These are phyloP conservation scores for Globisporangium iwayamae DNA, from an alignment of 352 stramenopile species.

Conservation along the genomic window DNA sequence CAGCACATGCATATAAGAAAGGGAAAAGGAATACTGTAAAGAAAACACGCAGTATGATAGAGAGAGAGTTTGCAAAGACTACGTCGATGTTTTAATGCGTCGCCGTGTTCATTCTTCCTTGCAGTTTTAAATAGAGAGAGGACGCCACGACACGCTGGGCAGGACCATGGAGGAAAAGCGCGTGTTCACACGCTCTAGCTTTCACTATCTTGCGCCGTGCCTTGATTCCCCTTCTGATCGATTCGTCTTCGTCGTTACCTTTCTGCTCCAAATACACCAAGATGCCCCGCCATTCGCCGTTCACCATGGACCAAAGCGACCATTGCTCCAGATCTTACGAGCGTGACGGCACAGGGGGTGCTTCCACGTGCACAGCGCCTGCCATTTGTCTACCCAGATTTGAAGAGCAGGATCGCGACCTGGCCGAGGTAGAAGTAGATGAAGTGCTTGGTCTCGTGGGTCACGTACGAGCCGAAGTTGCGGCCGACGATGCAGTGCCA, in stretches of 20 bases:
- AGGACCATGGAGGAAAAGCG: no score
- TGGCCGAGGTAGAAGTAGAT: conserved; percentile 96
- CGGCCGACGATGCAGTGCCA: conserved; percentile 95
- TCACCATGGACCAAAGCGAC: conserved; percentile 1
- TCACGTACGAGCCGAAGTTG: conserved; percentile 94
- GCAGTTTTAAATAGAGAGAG: conserved; percentile 13
- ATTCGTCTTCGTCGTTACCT: neutral
- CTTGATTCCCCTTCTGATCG: conserved; percentile 4
- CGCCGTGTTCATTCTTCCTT: neutral
- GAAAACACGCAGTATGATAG: neutral
- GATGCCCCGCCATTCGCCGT: neutral
- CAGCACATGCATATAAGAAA: neutral
- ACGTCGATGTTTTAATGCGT: neutral
- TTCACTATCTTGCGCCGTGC: no score
- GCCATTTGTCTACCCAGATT: conserved; percentile 61
- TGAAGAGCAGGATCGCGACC: conserved; percentile 92
- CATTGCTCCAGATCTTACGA: no score
- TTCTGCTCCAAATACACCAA: neutral
- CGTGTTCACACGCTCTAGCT: no score
- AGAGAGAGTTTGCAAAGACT: conserved; percentile 2
- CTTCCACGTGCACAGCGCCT: no score
- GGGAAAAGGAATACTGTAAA: neutral
- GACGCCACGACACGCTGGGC: neutral
- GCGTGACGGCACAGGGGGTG: no score
- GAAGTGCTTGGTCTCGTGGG: conserved; percentile 93